Evolutionary conservation across 768 basidiomycete genomes (phyloP), one percentile per base, ranked within the genome.

Genomic region (Russula vinacea): DNA sequence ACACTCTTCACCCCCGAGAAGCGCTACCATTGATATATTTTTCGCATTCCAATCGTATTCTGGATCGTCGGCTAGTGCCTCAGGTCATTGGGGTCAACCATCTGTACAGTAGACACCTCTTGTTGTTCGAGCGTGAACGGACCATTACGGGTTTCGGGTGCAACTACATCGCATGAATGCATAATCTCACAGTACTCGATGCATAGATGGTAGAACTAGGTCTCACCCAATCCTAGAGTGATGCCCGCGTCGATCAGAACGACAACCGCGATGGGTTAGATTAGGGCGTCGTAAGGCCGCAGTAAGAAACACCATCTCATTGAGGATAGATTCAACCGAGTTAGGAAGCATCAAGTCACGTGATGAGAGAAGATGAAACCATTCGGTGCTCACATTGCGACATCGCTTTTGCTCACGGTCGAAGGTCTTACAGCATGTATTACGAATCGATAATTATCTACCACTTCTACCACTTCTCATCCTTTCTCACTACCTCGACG

Each of bases 1-100:
- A n/a, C n/a, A n/a, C n/a, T n/a, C n/a, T n/a, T n/a, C n/a, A n/a
- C n/a, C n/a, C n/a, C n/a, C n/a, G n/a, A n/a, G n/a, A n/a, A n/a
- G n/a, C n/a, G n/a, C n/a, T n/a, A n/a, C n/a, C n/a, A n/a, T n/a
- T n/a, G n/a, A n/a, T 29, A 29, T 81, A 83, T 45, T 77, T 82
- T 78, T 47, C 76, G 29, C n/a, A n/a, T 81, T 2, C 83, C 83
- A 1, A 69, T 84, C 44, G 83, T 82, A 1, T 83, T 83, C 78
- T 83, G 80, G 80, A 63, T 84, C 49, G 64, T 70, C 22, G 74
- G 83, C 69, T 73, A 74, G 45, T 76, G 80, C 60, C 65, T 83
- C 29, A 29, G 29, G 29, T n/a, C n/a, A n/a, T n/a, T n/a, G n/a
- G n/a, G n/a, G n/a, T 35, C 10, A 10, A 35, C 8, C 6, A 35